Evolutionary conservation across 2,329 filamentous ascomycete genomes (phyloP).

Genomic region (Nemania sp.): DNA sequence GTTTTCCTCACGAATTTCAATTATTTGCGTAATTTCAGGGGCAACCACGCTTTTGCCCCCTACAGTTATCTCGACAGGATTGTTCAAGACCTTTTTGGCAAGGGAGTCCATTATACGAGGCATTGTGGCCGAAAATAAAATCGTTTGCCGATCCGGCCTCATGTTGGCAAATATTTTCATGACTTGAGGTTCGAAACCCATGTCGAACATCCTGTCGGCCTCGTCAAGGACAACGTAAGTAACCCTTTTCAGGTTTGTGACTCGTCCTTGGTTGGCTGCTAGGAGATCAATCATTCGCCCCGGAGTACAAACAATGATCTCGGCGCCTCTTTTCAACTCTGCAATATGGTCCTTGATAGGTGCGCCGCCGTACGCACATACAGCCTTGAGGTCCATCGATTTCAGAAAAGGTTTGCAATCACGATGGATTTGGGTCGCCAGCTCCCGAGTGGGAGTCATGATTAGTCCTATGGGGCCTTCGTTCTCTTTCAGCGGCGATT

Average conservation of each 20-base stretch:
- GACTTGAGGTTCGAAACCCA: slow-evolving; percentile 98
- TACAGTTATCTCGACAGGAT: slow-evolving; percentile 88
- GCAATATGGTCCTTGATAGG: slow-evolving; percentile 98
- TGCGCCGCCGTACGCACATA: slow-evolving; percentile 92
- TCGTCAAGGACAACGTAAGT: slow-evolving; percentile 96
- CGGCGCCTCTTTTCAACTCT: slow-evolving; percentile 90
- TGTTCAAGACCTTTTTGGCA: slow-evolving; percentile 83
- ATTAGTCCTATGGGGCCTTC: slow-evolving; percentile 90
- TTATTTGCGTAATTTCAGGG: slow-evolving; percentile 90
- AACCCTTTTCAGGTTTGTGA: slow-evolving; percentile 86
- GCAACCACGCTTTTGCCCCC: slow-evolving; percentile 86
- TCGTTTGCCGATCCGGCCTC: slow-evolving; percentile 88
- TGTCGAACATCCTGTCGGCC: slow-evolving; percentile 98
- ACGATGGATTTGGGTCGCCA: slow-evolving; percentile 90
- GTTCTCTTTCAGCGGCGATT: slow-evolving; percentile 76
- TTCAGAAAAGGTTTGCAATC: slow-evolving; percentile 96
- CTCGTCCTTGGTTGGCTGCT: slow-evolving; percentile 89
- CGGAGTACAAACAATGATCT: slow-evolving; percentile 93
- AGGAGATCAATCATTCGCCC: slow-evolving; percentile 95
- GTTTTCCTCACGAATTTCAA: slow-evolving; percentile 82
- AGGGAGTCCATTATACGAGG: slow-evolving; percentile 89
- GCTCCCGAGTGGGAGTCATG: slow-evolving; percentile 91
- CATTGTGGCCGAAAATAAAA: slow-evolving; percentile 96
- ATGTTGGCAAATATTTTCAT: slow-evolving; percentile 95
- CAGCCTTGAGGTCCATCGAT: slow-evolving; percentile 79